Base-by-base conservation (phyloP, 169 alveolate genomes). In the Plasmodium sp. region DNA sequence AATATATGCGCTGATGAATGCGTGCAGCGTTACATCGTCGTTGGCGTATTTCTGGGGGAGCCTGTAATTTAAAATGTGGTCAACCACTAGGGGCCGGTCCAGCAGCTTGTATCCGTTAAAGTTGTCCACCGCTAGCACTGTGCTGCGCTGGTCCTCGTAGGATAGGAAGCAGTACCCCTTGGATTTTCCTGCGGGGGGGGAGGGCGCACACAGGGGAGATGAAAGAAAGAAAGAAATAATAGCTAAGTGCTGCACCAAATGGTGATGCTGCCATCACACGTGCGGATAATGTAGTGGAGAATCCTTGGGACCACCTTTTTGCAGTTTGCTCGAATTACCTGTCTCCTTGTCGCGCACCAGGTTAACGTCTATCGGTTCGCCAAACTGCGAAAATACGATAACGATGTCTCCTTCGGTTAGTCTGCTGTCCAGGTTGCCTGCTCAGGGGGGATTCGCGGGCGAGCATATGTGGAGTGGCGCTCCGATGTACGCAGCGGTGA, bases 81-180 rank as follows among this genome's bases (percentile, higher is more conserved):
- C 99, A 9, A 99, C 99, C 72, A 98, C 97, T 3, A 99, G 93
- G 14, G 96, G 93, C 80, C 99, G 96, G 27, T 99, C 99, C 83
- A 98, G 93, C 82, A 98, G 96, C 36, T 96, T 94, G 94, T 97
- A 97, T 71, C 99, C 99, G 96, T 99, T 99, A 73, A 98, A 98
- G 94, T 99, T 99, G 96, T 99, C 99, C 5, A 99, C 99, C n/a
- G 99, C 99, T 92, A 99, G 97, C n/a, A 99, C 95, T 0, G 99
- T 99, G 71, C 99, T 97, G 90, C 99, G 96, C 96, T 99, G 99
- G 96, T 99, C 99, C 92, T 97, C 99, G 93, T 99, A 99, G 2
- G 99, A 99, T n/a, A 99, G 88, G 96, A 98, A 99, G 67, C 99
- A 98, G 94, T 97, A 99, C 9, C 99, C 99, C 93, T 97, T 99